phyloP scores from a whole-genome alignment of 805 yeast genomes.

The Candida multigemmis region DNA sequence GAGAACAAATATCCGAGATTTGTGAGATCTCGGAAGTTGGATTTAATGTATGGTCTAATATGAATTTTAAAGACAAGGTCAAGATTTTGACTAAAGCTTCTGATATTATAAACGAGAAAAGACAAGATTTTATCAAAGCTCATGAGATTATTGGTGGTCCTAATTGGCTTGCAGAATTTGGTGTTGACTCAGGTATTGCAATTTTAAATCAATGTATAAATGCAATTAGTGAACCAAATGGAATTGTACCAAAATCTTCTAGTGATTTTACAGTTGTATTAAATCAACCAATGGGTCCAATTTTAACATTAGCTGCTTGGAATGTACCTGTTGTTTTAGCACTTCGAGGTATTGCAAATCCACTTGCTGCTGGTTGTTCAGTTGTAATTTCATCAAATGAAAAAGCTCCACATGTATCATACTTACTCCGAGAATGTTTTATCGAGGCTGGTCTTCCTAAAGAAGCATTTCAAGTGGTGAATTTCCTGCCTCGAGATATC shows the following conservation, averaged over 20 bases:
- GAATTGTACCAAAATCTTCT: conserved; percentile 7
- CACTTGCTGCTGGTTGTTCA: conserved; percentile 41
- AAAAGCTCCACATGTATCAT: conserved; percentile 22
- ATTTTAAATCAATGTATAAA: conserved; percentile 19
- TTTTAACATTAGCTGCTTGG: conserved; percentile 39
- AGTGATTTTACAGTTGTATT: conserved; percentile 17
- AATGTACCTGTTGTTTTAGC: conserved; percentile 37
- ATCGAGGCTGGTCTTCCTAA: conserved; percentile 30
- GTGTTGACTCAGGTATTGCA: conserved; percentile 15
- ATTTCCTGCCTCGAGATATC: conserved; percentile 16
- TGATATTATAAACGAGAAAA: conserved; percentile 6
- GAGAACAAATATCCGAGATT: conserved; percentile 5
- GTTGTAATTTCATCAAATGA: conserved; percentile 35
- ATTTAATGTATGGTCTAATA: conserved; percentile 15
- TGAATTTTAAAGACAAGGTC: conserved; percentile 8
- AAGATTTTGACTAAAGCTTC: conserved; percentile 11
- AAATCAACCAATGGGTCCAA: conserved; percentile 36
- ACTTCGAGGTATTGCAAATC: conserved; percentile 31
- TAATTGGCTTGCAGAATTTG: conserved; percentile 25
- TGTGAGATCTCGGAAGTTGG: conserved; percentile 14
- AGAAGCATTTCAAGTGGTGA: conserved; percentile 24
- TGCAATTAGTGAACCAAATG: conserved; percentile 10
- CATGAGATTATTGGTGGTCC: conserved; percentile 27
- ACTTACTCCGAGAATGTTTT: conserved; percentile 22
- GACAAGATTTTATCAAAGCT: conserved; percentile 5